Percentiles rank a stretch among this genome's conserved stretches.
phyloP scores from a whole-genome alignment of 192 early-diverging fungal genomes.

The Gorgonomyces haynaldii region DNA sequence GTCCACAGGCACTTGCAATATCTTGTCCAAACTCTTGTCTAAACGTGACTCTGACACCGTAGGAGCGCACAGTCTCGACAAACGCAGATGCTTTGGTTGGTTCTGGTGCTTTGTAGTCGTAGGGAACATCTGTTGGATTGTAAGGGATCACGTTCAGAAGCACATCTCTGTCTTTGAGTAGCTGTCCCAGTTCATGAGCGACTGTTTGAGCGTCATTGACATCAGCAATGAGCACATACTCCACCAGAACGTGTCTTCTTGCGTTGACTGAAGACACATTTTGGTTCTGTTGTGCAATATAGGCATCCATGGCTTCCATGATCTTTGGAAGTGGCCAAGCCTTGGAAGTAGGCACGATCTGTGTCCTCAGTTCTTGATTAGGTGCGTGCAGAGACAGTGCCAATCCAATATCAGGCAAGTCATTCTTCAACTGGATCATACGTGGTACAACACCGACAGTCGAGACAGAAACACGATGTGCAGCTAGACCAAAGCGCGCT shows the following conservation, averaged over 20 bases:
- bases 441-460: constrained; percentile 48
- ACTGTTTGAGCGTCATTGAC: constrained; percentile 32
- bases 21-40: constrained; percentile 43
- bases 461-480: constrained; percentile 34
- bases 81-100: constrained; percentile 12
- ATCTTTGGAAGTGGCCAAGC: constrained; percentile 35
- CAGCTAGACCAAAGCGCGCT: constrained; percentile 26
- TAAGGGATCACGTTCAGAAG: constrained; percentile 48
- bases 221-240: constrained; percentile 40
- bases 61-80: constrained; percentile 25
- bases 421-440: constrained; percentile 24
- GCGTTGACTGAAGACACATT: constrained; percentile 7
- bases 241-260: constrained; percentile 33
- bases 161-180: constrained; percentile 27
- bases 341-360: constrained; percentile 48
- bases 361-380: constrained; percentile 30
- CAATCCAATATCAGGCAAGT: constrained; percentile 36
- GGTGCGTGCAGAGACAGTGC: constrained; percentile 46
- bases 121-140: constrained; percentile 36
- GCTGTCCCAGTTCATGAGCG: constrained; percentile 34
- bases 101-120: constrained; percentile 33
- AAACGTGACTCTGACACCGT: constrained; percentile 30
- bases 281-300: constrained; percentile 37
- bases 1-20: constrained; percentile 41
- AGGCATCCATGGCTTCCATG: constrained; percentile 28